phyloP scores from a whole-genome alignment of 2,329 filamentous ascomycete species.

The Aspergillus brunneoviolaceus region DNA sequence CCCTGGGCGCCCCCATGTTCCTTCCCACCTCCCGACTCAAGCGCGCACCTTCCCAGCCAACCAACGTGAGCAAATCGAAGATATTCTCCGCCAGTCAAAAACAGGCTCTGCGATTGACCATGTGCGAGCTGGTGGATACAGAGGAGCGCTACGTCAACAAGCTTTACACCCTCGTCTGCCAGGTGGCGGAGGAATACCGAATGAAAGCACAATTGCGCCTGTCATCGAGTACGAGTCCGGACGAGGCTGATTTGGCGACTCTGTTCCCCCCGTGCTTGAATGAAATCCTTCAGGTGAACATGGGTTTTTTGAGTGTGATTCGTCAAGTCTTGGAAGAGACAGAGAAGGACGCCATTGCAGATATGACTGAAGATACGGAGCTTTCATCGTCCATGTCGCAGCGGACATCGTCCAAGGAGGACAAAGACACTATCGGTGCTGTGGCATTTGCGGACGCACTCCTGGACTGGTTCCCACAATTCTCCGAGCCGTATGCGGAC shows the following conservation, averaged over 20 bases:
- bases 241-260: constrained; percentile 67
- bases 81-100: constrained; percentile 80
- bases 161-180: constrained; percentile 76
- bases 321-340: constrained; percentile 76
- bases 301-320: constrained; percentile 74
- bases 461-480: constrained; percentile 88
- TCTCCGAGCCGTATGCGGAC: constrained; percentile 85
- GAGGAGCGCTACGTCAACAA: constrained; percentile 93
- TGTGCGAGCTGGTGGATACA: constrained; percentile 87
- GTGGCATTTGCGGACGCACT: constrained; percentile 76
- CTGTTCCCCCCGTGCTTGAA: constrained; percentile 81
- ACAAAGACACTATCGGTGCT: constrained; percentile 73
- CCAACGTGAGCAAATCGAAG: constrained; percentile 72
- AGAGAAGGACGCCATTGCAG: constrained; percentile 73
- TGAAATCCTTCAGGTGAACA: constrained; percentile 77
- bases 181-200: constrained; percentile 77
- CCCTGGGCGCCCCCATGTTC: constrained; percentile 82
- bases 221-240: constrained; percentile 66
- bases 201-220: constrained; percentile 62
- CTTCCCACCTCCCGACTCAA: constrained; percentile 80
- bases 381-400: constrained; percentile 49
- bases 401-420: constrained; percentile 45
- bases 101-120: constrained; percentile 78
- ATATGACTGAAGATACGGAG: constrained; percentile 64
- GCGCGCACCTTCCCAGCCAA: constrained; percentile 83